These are phyloP conservation scores for Emericellopsis cladophorae DNA, from an alignment of 2,329 filamentous ascomycete genomes.

Conservation along the genomic window DNA sequence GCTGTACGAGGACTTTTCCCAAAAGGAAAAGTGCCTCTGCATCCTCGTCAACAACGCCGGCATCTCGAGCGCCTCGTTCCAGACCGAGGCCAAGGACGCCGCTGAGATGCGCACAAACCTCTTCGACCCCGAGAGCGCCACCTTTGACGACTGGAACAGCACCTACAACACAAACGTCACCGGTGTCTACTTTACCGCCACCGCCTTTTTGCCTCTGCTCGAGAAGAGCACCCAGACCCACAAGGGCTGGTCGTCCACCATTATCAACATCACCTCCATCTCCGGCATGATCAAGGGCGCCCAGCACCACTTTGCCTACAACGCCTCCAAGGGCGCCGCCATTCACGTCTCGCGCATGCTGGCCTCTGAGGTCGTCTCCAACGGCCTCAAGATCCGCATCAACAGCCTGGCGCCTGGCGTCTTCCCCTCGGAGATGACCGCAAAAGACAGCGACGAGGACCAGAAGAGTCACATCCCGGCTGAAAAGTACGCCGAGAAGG, in stretches of 20 bases:
- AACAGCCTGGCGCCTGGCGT: constrained; percentile 64
- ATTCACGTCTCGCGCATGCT: constrained; percentile 53
- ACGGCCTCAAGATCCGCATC: constrained; percentile 52
- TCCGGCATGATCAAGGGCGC: constrained; percentile 50
- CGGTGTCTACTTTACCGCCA: constrained; percentile 51
- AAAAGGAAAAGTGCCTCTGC: constrained; percentile 43
- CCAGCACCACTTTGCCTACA: constrained; percentile 56
- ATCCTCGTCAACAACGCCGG: constrained; percentile 60
- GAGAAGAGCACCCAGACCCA: constrained; percentile 33
- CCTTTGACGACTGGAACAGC: constrained; percentile 57
- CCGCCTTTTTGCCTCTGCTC: constrained; percentile 49
- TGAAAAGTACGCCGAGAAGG: constrained; percentile 43
- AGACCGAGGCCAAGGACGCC: constrained; percentile 37
- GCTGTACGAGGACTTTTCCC: constrained; percentile 43
- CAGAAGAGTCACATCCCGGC: constrained; percentile 48
- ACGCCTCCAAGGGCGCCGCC: constrained; percentile 50
- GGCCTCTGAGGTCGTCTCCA: constrained; percentile 44
- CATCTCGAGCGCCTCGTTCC: constrained; percentile 40
- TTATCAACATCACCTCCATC: constrained; percentile 58
- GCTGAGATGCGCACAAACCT: constrained; percentile 46
- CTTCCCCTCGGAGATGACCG: constrained; percentile 61
- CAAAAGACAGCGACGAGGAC: constrained; percentile 27
- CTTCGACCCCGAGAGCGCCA: constrained; percentile 48
- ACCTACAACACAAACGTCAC: constrained; percentile 68
- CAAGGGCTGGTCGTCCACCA: constrained; percentile 38